Percentiles rank a stretch among this genome's conserved stretches.
Conservation (phyloP, 495 filamentous ascomycete genomes). For the Tuber melanosporum region DNA sequence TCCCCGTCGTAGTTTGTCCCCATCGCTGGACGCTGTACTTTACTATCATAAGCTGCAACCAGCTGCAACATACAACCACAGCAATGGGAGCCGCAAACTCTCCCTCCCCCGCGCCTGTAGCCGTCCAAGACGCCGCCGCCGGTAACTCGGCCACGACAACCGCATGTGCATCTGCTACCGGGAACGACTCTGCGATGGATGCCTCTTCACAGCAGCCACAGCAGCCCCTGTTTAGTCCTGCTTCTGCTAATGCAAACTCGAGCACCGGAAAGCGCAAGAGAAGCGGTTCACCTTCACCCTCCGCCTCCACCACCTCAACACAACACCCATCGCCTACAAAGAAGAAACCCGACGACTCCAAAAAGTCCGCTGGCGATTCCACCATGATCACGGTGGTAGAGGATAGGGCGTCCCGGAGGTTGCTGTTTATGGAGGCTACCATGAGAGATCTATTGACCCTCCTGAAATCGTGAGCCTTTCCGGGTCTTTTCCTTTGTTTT, state of each 20-base stretch:
- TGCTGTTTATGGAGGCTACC: constrained; percentile 23
- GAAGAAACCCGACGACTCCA: neutral
- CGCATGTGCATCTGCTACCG: constrained; percentile 7
- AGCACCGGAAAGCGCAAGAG: constrained; percentile 32
- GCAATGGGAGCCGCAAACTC: constrained; percentile 9
- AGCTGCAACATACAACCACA: constrained; percentile 3
- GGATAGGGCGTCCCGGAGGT: constrained; percentile 13
- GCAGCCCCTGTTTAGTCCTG: neutral
- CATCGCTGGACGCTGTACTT: constrained; percentile 4
- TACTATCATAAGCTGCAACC: constrained; percentile 2
- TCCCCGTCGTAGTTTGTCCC: constrained; percentile 4
- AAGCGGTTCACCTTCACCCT: constrained; percentile 8
- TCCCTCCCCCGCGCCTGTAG: neutral
- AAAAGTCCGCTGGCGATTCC: neutral
- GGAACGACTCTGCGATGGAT: constrained; percentile 7
- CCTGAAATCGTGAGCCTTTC: constrained; percentile 31
- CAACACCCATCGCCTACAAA: neutral
- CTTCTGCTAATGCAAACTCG: constrained; percentile 19
- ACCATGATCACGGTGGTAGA: constrained; percentile 16
- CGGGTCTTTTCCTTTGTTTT: neutral
- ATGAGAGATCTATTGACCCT: constrained; percentile 34
- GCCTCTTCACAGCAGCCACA: constrained; percentile 15
- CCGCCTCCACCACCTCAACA: neutral
- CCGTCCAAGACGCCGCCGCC: neutral
- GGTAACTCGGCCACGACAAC: constrained; percentile 4